Conservation (phyloP, 768 basidiomycete species). For the Russula ochroleuca region DNA sequence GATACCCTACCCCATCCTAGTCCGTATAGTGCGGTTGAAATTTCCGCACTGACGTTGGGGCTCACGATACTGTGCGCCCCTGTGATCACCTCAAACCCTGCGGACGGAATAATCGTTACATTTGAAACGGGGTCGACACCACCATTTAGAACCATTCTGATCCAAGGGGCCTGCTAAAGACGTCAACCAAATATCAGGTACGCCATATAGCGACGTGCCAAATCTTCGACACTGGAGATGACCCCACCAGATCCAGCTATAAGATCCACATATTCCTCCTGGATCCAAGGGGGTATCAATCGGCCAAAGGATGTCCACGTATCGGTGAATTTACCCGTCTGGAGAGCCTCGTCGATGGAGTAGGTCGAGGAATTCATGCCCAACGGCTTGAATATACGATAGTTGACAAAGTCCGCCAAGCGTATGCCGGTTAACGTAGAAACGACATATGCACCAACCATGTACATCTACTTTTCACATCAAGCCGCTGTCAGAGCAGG, state of each 20-base stretch:
- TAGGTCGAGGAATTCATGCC: constrained; percentile 43
- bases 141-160: constrained; percentile 35
- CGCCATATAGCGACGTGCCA: constrained; percentile 34
- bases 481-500: background rate
- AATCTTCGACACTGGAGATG: constrained; percentile 41
- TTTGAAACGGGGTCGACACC: constrained; percentile 36
- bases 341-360: constrained; percentile 34
- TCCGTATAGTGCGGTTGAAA: constrained; percentile 37
- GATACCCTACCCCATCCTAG: constrained; percentile 43
- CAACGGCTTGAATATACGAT: constrained; percentile 41
- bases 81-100: constrained; percentile 34
- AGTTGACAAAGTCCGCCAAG: constrained; percentile 41
- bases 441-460: constrained; percentile 36
- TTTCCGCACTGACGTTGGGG: constrained; percentile 5
- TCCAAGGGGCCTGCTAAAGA: constrained; percentile 39
- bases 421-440: constrained; percentile 33
- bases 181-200: background rate
- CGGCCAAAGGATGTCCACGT: constrained; percentile 36
- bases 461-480: constrained; percentile 38
- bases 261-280: constrained; percentile 29
- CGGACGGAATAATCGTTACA: constrained; percentile 35
- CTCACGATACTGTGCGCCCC: constrained; percentile 33
- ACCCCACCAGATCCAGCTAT: constrained; percentile 42
- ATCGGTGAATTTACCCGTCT: constrained; percentile 35
- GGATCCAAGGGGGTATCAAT: constrained; percentile 36